Percentiles rank a stretch among this genome's conserved stretches.
phyloP scores from a whole-genome alignment of 352 stramenopile species.

The Pythium plurisporium region DNA sequence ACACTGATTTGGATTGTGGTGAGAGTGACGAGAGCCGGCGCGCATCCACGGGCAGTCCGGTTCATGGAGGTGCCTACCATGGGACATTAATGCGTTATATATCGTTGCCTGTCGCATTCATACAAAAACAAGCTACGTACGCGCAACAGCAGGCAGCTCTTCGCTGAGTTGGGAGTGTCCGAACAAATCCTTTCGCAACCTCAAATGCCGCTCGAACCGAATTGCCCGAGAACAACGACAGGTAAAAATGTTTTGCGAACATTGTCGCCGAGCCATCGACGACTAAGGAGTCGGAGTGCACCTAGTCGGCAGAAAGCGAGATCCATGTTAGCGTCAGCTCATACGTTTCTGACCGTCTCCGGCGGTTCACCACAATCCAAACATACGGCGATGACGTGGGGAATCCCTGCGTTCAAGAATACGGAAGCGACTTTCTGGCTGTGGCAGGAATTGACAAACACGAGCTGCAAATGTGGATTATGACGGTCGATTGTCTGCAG shows the following conservation, averaged over 20 bases:
- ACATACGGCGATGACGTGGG: conserved; percentile 86
- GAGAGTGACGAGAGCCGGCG: conserved; percentile 53
- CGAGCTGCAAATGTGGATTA: conserved; percentile 38
- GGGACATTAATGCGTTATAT: not conserved
- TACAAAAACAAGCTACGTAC: conserved; percentile 32
- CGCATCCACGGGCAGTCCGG: conserved; percentile 67
- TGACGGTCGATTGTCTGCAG: not conserved
- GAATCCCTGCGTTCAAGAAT: conserved; percentile 87
- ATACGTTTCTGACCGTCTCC: not conserved
- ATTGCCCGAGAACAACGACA: conserved; percentile 71
- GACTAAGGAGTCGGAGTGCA: conserved; percentile 74
- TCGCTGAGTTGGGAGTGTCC: conserved; percentile 54
- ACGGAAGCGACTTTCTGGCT: conserved; percentile 84
- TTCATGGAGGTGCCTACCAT: conserved; percentile 46
- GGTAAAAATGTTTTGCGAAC: conserved; percentile 85
- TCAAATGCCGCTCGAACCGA: conserved; percentile 68
- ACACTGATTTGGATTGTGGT: conserved; percentile 61
- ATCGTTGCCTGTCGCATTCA: not conserved
- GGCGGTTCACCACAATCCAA: not conserved
- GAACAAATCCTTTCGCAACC: conserved; percentile 67
- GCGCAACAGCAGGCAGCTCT: conserved; percentile 72
- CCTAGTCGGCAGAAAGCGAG: conserved; percentile 18
- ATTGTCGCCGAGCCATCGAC: conserved; percentile 71
- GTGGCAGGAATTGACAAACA: conserved; percentile 85
- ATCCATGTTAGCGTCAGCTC: not conserved